phyloP scores from a whole-genome alignment of 2,329 filamentous ascomycete genomes.

The Aspergillus viridinutans region DNA sequence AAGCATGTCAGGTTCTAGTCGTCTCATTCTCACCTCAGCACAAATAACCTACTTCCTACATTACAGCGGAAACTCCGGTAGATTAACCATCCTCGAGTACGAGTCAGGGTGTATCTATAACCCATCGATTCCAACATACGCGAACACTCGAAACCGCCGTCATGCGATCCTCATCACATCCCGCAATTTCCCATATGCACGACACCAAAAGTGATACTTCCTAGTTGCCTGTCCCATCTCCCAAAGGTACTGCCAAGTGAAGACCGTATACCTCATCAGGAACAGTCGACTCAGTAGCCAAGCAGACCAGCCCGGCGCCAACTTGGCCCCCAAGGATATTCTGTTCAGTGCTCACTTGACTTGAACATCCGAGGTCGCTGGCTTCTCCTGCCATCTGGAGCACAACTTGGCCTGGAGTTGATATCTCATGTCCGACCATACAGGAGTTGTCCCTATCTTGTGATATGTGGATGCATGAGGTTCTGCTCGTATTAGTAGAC shows the following conservation, averaged over 20 bases:
- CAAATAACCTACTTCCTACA: not conserved
- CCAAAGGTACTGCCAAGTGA: not conserved
- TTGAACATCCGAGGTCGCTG: not conserved
- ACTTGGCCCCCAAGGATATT: not conserved
- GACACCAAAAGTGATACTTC: not conserved
- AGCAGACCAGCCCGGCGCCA: not conserved
- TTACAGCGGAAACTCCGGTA: not conserved
- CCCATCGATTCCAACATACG: not conserved
- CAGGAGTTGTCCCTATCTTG: not conserved
- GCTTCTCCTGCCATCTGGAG: not conserved
- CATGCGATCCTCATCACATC: slow-evolving; percentile 12
- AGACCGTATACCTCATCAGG: not conserved
- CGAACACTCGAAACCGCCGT: slow-evolving; percentile 10
- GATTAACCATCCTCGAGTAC: not conserved
- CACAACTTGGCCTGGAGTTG: not conserved
- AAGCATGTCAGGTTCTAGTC: not conserved
- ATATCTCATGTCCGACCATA: not conserved
- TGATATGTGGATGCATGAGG: not conserved
- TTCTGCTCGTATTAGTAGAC: not conserved
- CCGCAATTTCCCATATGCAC: not conserved
- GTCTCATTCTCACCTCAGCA: not conserved
- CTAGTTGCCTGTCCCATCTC: not conserved
- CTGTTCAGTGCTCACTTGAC: too few species aligned
- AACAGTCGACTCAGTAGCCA: too few species aligned
- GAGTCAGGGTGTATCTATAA: not conserved